phyloP scores from a whole-genome alignment of 768 basidiomycete species.

The Pulveroboletus sp. region DNA sequence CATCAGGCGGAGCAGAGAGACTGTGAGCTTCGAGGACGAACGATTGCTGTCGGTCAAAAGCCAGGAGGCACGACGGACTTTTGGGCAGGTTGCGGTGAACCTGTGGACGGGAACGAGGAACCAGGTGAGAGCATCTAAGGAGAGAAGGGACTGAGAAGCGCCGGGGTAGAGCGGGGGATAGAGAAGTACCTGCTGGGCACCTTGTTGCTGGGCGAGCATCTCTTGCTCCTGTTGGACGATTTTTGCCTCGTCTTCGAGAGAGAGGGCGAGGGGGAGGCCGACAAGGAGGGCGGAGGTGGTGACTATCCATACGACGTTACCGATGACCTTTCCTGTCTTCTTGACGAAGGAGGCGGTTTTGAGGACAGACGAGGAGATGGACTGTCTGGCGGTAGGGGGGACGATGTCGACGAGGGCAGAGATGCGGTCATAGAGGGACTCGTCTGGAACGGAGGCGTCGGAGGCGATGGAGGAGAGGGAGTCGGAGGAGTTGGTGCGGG shows the following conservation, averaged over 20 bases:
- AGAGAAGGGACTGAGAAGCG: conserved; percentile 13
- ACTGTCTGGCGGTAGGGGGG: conserved; percentile 82
- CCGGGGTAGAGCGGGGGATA: background rate
- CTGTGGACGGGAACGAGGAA: conserved; percentile 53
- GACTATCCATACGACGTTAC: conserved; percentile 91
- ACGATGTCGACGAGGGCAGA: conserved; percentile 94
- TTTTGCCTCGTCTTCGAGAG: conserved; percentile 94
- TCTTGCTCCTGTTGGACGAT: conserved; percentile 93
- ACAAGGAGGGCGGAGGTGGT: conserved; percentile 92
- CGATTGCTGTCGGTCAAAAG: conserved; percentile 46
- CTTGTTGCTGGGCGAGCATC: conserved; percentile 88
- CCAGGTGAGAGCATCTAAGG: conserved; percentile 66
- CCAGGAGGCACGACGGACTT: conserved; percentile 79
- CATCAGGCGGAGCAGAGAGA: background rate
- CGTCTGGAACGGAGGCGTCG: conserved; percentile 61
- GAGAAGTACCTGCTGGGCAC: conserved; percentile 75
- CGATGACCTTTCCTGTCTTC: conserved; percentile 64
- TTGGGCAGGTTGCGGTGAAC: conserved; percentile 30
- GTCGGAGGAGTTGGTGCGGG: conserved; percentile 59
- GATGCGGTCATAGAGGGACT: conserved; percentile 84
- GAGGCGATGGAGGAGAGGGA: conserved; percentile 81
- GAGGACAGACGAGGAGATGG: conserved; percentile 56
- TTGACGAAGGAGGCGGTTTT: conserved; percentile 62
- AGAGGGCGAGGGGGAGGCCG: conserved; percentile 87
- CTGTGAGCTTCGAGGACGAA: background rate